phyloP scores from a whole-genome alignment of 192 early-diverging fungal species.

The Umbelopsis sp. region DNA sequence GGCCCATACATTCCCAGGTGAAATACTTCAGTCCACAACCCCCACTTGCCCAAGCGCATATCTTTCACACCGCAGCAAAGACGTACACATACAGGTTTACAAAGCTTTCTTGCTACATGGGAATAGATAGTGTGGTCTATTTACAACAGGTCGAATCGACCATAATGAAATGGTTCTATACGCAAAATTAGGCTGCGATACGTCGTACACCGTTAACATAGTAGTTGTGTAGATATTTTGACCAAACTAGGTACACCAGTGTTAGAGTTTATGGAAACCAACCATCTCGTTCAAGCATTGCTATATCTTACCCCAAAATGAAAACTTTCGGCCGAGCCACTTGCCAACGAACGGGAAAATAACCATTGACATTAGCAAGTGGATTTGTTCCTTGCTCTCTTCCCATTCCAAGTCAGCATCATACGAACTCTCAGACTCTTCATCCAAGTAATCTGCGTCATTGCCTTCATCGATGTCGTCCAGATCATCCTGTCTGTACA shows the following conservation, averaged over 20 bases:
- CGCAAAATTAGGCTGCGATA: not conserved
- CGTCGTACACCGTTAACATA: slow-evolving; percentile 12
- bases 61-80: no score
- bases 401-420: slow-evolving; percentile 59
- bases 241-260: not conserved
- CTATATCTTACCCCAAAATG: slow-evolving; percentile 49
- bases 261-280: no score
- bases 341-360: slow-evolving; percentile 55
- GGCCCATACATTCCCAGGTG: no score
- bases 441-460: slow-evolving; percentile 23
- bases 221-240: slow-evolving; percentile 13
- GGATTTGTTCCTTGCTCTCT: slow-evolving; percentile 54
- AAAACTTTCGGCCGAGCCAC: slow-evolving; percentile 54
- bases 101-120: not conserved
- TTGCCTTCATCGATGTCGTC: slow-evolving; percentile 26
- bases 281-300: not conserved
- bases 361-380: slow-evolving; percentile 50
- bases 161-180: not conserved
- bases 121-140: not conserved
- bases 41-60: no score
- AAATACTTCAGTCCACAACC: no score
- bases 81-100: no score
- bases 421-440: slow-evolving; percentile 32
- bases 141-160: slow-evolving; percentile 9
- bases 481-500: slow-evolving; percentile 2